Evolutionary conservation across 305 asterid genomes (phyloP).

Genomic region (Withania somnifera): DNA sequence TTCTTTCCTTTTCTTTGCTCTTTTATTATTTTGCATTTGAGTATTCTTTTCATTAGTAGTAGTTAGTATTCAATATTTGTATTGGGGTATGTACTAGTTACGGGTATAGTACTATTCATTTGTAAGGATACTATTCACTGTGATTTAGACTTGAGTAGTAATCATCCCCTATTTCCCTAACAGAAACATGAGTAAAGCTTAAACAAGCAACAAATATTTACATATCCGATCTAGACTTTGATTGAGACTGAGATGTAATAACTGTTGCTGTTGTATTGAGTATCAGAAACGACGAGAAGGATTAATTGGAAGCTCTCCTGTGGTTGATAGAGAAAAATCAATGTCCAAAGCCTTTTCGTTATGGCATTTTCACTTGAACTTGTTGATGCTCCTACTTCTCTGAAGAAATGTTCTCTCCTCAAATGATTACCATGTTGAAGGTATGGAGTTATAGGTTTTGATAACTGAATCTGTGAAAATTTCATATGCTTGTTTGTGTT

Average conservation of each 20-base stretch:
- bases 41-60: too few relatives aligned
- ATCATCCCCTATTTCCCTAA: too few relatives aligned
- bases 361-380: slow-evolving; percentile 10
- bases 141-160: too few relatives aligned
- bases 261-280: not conserved
- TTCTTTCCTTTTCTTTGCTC: too few relatives aligned
- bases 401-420: slow-evolving; percentile 27
- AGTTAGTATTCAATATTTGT: too few relatives aligned
- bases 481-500: not conserved
- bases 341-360: slow-evolving; percentile 10
- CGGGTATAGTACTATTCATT: too few relatives aligned
- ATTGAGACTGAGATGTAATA: not conserved
- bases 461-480: not conserved
- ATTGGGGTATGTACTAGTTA: too few relatives aligned
- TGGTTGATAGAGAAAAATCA: slow-evolving; percentile 8
- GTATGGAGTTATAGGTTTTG: slow-evolving; percentile 16
- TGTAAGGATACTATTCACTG: too few relatives aligned
- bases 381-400: slow-evolving; percentile 30
- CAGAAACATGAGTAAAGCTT: not conserved
- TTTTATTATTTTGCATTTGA: too few relatives aligned
- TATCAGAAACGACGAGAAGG: not conserved
- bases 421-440: slow-evolving; percentile 51
- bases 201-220: not conserved
- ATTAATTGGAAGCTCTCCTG: not conserved
- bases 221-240: not conserved